Evolutionary conservation across 2,329 filamentous ascomycete species (phyloP), one percentile per base, ranked within the genome.

Genomic region (Furcasterigmium furcatum): DNA sequence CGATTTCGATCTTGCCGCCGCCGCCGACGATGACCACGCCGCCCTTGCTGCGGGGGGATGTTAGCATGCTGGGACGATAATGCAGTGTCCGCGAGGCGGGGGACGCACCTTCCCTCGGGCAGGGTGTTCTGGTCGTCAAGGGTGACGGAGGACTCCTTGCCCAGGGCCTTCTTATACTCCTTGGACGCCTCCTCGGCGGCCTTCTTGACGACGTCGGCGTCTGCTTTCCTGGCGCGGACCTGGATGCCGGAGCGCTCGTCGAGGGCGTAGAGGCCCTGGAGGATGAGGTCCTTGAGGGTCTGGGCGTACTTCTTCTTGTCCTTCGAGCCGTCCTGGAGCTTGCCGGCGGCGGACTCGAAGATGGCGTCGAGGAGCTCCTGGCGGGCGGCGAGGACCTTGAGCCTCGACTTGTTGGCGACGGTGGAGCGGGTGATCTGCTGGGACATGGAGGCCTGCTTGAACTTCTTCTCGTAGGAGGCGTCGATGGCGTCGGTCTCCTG

Each of bases 371-470:
- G 82, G 60, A 99, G 75, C 70, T 92, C 87, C 77, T 99, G 94
- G 59, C 91, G 82, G 48, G 91, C 87, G 52, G 80, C 80, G 48
- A 99, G 84, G 46, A 99, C 86, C 65, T 87, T 86, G 69, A 99
- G 84, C 50, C 94, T 84, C 47, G 89, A 94, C 79, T 96, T 95
- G 80, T 99, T 99, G 72, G 91, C 82, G 52, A 96, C 85, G 52
- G 91, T 97, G 53, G 91, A 97, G 64, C 88, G 88, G 54, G 91
- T 95, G 74, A 97, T 97, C 76, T 99, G 94, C 80, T 97, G 94
- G 52, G 90, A 92, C 89, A 97, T 95, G 76, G 87, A 82, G 60
- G 94, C 92, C 73, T 95, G 88, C 79, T 96, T 99, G 83, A 95
- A 95, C 77, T 97, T 97, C 84, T 96, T 97, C 74, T 92, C 88